Evolutionary conservation across 2,329 filamentous ascomycete species (phyloP), one percentile per base, ranked within the genome.

Genomic region (Rutstroemia sp.): DNA sequence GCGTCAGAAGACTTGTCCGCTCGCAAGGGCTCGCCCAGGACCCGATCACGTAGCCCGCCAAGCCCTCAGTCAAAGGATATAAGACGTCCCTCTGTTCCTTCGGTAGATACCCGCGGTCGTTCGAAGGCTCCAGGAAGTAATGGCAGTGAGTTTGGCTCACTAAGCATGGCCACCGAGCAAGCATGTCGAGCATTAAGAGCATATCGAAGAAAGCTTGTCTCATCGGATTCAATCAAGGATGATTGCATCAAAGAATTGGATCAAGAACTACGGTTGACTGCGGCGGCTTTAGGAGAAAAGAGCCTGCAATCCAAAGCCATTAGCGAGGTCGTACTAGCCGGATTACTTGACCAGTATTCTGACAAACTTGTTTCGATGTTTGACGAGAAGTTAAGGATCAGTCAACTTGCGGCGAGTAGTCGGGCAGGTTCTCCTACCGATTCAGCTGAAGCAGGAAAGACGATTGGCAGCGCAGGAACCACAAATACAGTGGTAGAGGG

Each of bases 291-390:
- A 30, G 67, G 69, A 18, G 69, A 71, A 54, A 69, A 62, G 56
- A 68, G 59, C 49, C 46, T 67, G 23, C 70, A 67, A 58, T 62
- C 68, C 74, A 77, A 67, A 65, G 68, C 75, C 1, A 75, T 83
- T 68, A 81, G 77, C 61, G 82, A 85, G 65, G 78, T 77, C 18
- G 74, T 81, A 49, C 72, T 87, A 37, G 80, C 77, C 42, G 85
- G 83, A 50, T 72, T 91, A 46, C 73, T 92, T 7, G 88, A 90
- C 62, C 82, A 89, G 71, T 90, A 90, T 65, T 88, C 86, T 2
- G 86, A 90, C 65, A 78, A 83, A 58, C 73, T 92, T 49, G 82
- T 90, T 5, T 81, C 77, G 47, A 77, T 90, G 70, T 76, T 92
- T 46, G 87, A 91, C 61, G 84, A 90, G 69, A 88, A 87, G 69